These are phyloP conservation scores for Myriosclerotinia scirpicola DNA, from an alignment of 2,329 filamentous ascomycete species.

Conservation along the genomic window DNA sequence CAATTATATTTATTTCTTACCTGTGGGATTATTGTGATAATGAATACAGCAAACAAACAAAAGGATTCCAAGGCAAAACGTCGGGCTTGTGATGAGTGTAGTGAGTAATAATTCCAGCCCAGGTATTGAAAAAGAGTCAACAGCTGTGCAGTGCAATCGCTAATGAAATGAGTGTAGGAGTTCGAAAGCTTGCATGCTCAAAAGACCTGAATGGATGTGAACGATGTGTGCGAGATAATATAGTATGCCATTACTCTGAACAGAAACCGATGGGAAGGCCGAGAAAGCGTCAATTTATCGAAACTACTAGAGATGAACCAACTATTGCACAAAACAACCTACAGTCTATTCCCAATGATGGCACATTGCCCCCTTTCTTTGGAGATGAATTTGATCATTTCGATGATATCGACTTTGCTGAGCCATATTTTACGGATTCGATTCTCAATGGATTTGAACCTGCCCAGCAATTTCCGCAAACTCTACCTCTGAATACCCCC, in stretches of 20 bases:
- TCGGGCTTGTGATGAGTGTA: conserved; percentile 66
- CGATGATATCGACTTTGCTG: conserved; percentile 23
- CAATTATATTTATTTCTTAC: not conserved
- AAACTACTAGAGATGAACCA: conserved; percentile 30
- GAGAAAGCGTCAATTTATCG: conserved; percentile 52
- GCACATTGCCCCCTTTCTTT: conserved; percentile 26
- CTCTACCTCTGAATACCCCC: conserved; percentile 2
- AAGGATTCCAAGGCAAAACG: conserved; percentile 47
- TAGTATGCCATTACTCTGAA: conserved; percentile 60
- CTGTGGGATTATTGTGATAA: conserved; percentile 19
- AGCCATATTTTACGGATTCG: conserved; percentile 27
- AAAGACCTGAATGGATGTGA: conserved; percentile 61
- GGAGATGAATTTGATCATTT: conserved; percentile 25
- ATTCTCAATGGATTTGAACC: conserved; percentile 7
- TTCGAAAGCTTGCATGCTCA: conserved; percentile 63
- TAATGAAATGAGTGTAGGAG: conserved; percentile 47
- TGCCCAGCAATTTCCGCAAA: conserved; percentile 7
- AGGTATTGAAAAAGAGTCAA: not conserved
- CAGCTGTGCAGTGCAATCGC: conserved; percentile 25
- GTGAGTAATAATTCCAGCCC: conserved; percentile 48
- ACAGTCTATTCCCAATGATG: conserved; percentile 24
- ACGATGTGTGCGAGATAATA: conserved; percentile 57
- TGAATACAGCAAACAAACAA: conserved; percentile 24
- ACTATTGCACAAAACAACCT: conserved; percentile 10
- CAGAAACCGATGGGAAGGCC: conserved; percentile 68